phyloP scores from a whole-genome alignment of 2,329 filamentous ascomycete species.

The Paraphoma sp. region DNA sequence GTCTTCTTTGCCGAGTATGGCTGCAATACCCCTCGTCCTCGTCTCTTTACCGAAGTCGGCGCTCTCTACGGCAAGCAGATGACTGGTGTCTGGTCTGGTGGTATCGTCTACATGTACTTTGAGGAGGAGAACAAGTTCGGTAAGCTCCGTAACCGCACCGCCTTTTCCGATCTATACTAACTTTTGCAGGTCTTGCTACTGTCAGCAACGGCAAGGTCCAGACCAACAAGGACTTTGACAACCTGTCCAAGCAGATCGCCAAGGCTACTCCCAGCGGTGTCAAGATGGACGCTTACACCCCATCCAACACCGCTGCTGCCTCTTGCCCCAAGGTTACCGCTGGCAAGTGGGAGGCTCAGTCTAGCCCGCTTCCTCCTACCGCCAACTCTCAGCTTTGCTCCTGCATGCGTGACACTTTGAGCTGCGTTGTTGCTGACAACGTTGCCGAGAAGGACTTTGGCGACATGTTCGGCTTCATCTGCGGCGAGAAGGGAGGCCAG shows the following conservation, averaged over 20 bases:
- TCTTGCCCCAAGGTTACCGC: slow-evolving; percentile 72
- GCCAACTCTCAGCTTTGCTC: slow-evolving; percentile 80
- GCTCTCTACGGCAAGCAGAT: slow-evolving; percentile 83
- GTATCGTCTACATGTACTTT: slow-evolving; percentile 99
- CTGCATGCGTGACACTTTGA: slow-evolving; percentile 81
- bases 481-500: slow-evolving; percentile 59
- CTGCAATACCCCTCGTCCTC: slow-evolving; percentile 78
- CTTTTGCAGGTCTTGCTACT: slow-evolving; percentile 66
- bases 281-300: slow-evolving; percentile 70
- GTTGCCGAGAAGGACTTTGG: slow-evolving; percentile 67
- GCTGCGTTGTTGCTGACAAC: slow-evolving; percentile 68
- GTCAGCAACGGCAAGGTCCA: slow-evolving; percentile 64
- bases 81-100: slow-evolving; percentile 88
- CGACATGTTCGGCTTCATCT: slow-evolving; percentile 76
- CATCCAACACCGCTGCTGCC: slow-evolving; percentile 72
- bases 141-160: slow-evolving; percentile 44
- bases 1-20: slow-evolving; percentile 99
- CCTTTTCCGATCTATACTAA: slow-evolving; percentile 2
- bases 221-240: slow-evolving; percentile 65
- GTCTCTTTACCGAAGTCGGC: slow-evolving; percentile 83
- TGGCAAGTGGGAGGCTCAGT: slow-evolving; percentile 71
- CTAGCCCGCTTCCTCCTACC: slow-evolving; percentile 75
- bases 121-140: slow-evolving; percentile 90
- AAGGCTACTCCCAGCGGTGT: slow-evolving; percentile 71
- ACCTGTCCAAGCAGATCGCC: slow-evolving; percentile 71